Conservation (phyloP, 371 early-diverging fungal genomes). For the Dentiscutata heterogama region DNA sequence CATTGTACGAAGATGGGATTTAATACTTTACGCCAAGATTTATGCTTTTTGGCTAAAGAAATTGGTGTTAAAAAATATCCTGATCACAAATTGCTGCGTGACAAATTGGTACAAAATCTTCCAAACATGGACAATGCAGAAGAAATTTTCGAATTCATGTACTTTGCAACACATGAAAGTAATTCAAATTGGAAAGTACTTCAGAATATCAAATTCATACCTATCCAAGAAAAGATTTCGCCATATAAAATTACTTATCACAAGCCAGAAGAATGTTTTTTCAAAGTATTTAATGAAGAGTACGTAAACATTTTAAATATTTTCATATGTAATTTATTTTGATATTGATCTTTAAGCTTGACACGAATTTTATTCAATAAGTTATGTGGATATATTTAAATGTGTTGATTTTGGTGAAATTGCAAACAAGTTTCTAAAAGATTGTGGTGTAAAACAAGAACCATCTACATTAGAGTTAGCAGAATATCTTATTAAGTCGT, state of each 20-base stretch:
- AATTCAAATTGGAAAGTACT: constrained; percentile 71
- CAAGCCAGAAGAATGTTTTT: constrained; percentile 68
- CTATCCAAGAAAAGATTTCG: background rate
- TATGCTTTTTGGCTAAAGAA: constrained; percentile 66
- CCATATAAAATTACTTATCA: constrained; percentile 48
- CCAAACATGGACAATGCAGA: constrained; percentile 58
- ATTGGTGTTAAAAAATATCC: constrained; percentile 78
- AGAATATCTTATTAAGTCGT: constrained; percentile 72
- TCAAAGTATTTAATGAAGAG: constrained; percentile 58
- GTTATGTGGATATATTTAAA: background rate
- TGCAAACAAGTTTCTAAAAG: constrained; percentile 81
- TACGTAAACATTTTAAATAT: background rate
- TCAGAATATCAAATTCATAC: constrained; percentile 35
- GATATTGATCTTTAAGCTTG: too few relatives aligned
- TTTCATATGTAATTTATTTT: background rate
- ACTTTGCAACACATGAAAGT: constrained; percentile 72
- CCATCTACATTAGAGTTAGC: constrained; percentile 83
- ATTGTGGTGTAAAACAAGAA: constrained; percentile 89
- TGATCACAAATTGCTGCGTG: constrained; percentile 55
- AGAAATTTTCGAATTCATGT: constrained; percentile 66
- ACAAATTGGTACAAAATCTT: constrained; percentile 58
- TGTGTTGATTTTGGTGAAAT: constrained; percentile 73
- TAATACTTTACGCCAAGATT: constrained; percentile 67
- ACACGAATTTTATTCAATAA: background rate
- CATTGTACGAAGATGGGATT: constrained; percentile 74